Conservation (phyloP, 2,329 filamentous ascomycete species). For the Onygenales sp. region DNA sequence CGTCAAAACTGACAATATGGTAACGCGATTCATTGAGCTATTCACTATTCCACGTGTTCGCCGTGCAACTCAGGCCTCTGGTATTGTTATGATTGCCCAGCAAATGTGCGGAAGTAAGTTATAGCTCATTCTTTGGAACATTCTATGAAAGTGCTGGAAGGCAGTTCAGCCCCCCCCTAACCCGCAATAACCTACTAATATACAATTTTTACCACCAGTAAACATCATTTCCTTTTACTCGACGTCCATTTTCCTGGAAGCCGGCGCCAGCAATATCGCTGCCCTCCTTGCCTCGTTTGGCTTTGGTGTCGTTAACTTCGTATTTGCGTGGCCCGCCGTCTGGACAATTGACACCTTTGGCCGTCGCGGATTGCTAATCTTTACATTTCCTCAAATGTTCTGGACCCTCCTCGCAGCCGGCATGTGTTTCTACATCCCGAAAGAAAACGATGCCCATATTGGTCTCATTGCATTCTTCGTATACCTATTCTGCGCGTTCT, state of each 20-base stretch:
- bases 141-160: neutral
- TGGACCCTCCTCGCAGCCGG: slow-evolving; percentile 56
- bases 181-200: neutral
- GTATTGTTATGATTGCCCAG: slow-evolving; percentile 23
- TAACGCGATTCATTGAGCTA: slow-evolving; percentile 27
- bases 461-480: slow-evolving; percentile 52
- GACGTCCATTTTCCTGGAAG: slow-evolving; percentile 29
- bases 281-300: slow-evolving; percentile 54
- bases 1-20: slow-evolving; percentile 39
- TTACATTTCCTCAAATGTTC: slow-evolving; percentile 61
- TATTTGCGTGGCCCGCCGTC: slow-evolving; percentile 55
- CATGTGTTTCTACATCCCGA: slow-evolving; percentile 46
- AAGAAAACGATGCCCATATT: slow-evolving; percentile 34
- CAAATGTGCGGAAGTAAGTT: slow-evolving; percentile 26
- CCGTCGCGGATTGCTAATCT: slow-evolving; percentile 51
- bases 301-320: slow-evolving; percentile 53
- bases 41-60: slow-evolving; percentile 23
- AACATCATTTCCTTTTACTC: slow-evolving; percentile 67
- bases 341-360: slow-evolving; percentile 60
- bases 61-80: slow-evolving; percentile 20
- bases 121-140: slow-evolving; percentile 11
- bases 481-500: slow-evolving; percentile 56
- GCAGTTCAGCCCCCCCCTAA: too few species aligned
- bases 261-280: slow-evolving; percentile 38
- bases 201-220: slow-evolving; percentile 24